phyloP scores from a whole-genome alignment of 2,329 filamentous ascomycete genomes.

The Aspergillus sp. region DNA sequence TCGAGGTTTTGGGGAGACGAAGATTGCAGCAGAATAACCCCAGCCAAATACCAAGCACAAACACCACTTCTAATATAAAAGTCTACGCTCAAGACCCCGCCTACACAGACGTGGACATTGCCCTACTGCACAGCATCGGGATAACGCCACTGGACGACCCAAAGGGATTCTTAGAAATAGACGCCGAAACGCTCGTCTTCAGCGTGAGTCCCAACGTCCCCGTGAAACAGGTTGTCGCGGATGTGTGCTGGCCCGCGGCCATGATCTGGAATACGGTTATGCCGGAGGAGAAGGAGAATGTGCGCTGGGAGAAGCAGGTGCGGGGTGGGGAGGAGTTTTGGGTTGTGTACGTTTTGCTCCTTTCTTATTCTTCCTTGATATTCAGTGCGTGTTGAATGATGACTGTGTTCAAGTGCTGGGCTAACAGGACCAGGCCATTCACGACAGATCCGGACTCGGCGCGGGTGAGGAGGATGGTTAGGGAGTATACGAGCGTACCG shows the following conservation, averaged over 20 bases:
- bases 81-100: conserved; percentile 36
- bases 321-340: conserved; percentile 24
- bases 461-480: conserved; percentile 27
- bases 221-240: conserved; percentile 45
- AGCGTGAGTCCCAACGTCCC: conserved; percentile 39
- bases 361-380: neutral
- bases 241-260: conserved; percentile 41
- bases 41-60: neutral
- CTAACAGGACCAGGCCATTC: conserved; percentile 17
- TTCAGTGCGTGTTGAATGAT: neutral
- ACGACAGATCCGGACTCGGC: conserved; percentile 29
- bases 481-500: conserved; percentile 21
- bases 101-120: conserved; percentile 27
- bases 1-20: conserved; percentile 12
- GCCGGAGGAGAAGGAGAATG: conserved; percentile 8
- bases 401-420: neutral
- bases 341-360: conserved; percentile 20
- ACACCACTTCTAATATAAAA: conserved; percentile 7
- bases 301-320: conserved; percentile 21
- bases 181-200: conserved; percentile 45
- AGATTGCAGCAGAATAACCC: neutral
- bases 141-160: conserved; percentile 34
- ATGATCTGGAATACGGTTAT: conserved; percentile 33
- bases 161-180: conserved; percentile 43
- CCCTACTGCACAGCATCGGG: conserved; percentile 23